Conservation (phyloP, 805 yeast species). For the Candida xiaguanensis region DNA sequence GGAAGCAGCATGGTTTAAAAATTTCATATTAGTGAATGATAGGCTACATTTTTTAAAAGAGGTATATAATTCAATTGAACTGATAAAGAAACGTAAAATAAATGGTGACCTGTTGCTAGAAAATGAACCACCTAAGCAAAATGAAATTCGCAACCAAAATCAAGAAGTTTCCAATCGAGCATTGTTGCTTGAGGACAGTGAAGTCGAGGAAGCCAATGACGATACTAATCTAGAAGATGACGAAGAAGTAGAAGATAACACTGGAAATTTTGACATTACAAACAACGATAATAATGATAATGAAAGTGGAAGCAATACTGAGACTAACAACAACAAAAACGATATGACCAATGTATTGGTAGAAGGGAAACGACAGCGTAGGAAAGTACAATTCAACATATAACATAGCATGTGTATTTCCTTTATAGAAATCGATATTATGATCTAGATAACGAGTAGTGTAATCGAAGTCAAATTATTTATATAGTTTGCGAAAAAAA, state of each 20-base stretch:
- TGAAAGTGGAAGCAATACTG: constrained; percentile 2
- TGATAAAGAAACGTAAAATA: constrained; percentile 16
- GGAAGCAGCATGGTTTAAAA: constrained; percentile 22
- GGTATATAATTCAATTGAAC: constrained; percentile 22
- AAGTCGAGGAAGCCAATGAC: constrained; percentile 7
- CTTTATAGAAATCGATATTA: too few relatives aligned
- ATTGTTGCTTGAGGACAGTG: constrained; percentile 12
- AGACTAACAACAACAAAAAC: neutral
- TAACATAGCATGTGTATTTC: neutral
- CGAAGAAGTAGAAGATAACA: neutral
- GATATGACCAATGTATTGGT: neutral
- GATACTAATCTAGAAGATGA: constrained; percentile 1
- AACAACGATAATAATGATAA: neutral
- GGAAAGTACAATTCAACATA: neutral
- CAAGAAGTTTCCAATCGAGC: too few relatives aligned
- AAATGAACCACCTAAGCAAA: neutral
- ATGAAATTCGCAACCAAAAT: too few relatives aligned
- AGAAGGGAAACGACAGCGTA: neutral
- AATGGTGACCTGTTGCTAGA: constrained; percentile 3
- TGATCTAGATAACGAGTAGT: neutral
- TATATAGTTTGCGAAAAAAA: too few relatives aligned
- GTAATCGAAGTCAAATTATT: neutral
- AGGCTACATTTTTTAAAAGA: constrained; percentile 26
- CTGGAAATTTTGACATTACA: neutral
- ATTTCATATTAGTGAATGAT: constrained; percentile 21